Evolutionary conservation across 2,329 filamentous ascomycete genomes (phyloP).

Genomic region (Botrytis elliptica): DNA sequence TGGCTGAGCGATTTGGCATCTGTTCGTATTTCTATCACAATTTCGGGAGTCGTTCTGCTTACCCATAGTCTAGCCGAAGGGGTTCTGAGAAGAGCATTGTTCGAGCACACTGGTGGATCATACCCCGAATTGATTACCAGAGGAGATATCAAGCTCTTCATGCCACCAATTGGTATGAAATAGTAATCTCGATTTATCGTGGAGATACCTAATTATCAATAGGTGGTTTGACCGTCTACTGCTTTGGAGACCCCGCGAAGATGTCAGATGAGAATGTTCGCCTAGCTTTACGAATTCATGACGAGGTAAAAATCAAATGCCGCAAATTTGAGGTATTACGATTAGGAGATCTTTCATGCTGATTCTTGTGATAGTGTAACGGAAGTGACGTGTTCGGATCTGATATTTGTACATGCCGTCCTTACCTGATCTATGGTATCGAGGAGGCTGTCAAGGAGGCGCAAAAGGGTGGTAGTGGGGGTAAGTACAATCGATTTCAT

Average conservation of each 20-base stretch:
- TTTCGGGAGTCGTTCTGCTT: conserved; percentile 47
- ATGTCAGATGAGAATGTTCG: conserved; percentile 83
- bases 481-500: conserved; percentile 16
- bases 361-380: conserved; percentile 62
- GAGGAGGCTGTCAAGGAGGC: conserved; percentile 97
- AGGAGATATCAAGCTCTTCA: conserved; percentile 89
- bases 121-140: conserved; percentile 97
- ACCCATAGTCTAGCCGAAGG: conserved; percentile 83
- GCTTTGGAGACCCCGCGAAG: conserved; percentile 91
- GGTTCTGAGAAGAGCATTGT: conserved; percentile 78
- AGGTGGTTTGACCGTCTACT: conserved; percentile 85
- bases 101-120: conserved; percentile 93
- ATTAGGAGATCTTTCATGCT: conserved; percentile 26
- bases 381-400: conserved; percentile 97
- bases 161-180: conserved; percentile 91
- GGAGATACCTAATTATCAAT: conserved; percentile 21
- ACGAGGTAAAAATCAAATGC: conserved; percentile 44
- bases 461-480: conserved; percentile 53
- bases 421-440: conserved; percentile 95
- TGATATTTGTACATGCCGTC: conserved; percentile 95
- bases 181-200: conserved; percentile 55
- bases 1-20: conserved; percentile 91
- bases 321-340: conserved; percentile 13
- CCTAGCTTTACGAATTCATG: conserved; percentile 81
- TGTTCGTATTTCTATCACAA: conserved; percentile 23